Base-by-base conservation (phyloP, 768 basidiomycete genomes). In the Trichaptum fuscoviolaceum region DNA sequence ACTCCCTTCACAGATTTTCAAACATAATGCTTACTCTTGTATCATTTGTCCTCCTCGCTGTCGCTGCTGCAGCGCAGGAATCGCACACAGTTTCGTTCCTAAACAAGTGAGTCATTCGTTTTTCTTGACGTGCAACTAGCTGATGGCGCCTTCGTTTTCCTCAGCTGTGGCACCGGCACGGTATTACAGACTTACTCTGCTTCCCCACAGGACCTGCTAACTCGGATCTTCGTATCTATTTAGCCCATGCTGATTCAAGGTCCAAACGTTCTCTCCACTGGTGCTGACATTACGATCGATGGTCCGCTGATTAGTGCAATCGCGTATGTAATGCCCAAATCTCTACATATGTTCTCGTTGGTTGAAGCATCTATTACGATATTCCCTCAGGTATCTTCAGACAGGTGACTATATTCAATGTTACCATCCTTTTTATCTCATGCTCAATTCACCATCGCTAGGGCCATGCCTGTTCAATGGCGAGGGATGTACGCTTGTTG, bases 401-500 rank as follows among this genome's bases (percentile, higher is more conserved):
- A 76, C 73, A 26, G 73, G 75, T 72, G 27, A 3, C 12, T 18
- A 10, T 18, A 60, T n/a, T 42, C 1, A 24, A 34, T 30, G 30
- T 30, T 2, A 30, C 25, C 35, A 25, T 12, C 34, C 24, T 59
- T 30, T 8, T 1, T 18, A 52, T 23, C 62, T 20, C 59, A 3
- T 34, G 26, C 1, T 0, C 7, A n/a, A n/a, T 5, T n/a, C 24
- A 24, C 58, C 36, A 30, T 63, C 57, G 64, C 23, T 30, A 75
- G 79, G 79, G 58, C 27, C 60, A 25, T 82, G 81, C 65, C 74
- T 75, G 7, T 74, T 76, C 69, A 80, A 81, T 58, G 80, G 80
- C 58, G 80, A 81, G 35, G 67, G 73, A 24, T 81, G 81, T 68
- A 79, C 75, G 6, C 68, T 79, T 9, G 69, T 82, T 35, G 81